Conservation (phyloP, 2,329 filamentous ascomycete species). For the Talaromyces sp. region DNA sequence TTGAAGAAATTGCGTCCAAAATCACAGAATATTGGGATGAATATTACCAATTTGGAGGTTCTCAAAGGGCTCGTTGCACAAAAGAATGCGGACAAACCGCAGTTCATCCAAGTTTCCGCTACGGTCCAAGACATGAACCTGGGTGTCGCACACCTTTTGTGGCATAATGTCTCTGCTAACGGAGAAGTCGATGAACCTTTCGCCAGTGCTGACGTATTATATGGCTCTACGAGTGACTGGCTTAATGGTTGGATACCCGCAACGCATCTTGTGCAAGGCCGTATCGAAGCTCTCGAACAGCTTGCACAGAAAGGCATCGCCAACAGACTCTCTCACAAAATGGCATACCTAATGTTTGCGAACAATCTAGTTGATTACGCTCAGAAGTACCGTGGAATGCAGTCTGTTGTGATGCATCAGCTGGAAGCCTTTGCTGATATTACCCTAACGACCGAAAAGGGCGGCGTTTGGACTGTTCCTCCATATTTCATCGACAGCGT, state of each 20-base stretch:
- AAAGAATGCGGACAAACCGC: conserved; percentile 10
- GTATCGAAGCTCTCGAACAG: conserved; percentile 29
- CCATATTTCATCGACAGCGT: conserved; percentile 40
- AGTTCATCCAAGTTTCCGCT: conserved; percentile 36
- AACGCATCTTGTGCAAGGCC: conserved; percentile 27
- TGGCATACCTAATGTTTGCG: conserved; percentile 32
- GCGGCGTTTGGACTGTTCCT: conserved; percentile 22
- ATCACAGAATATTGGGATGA: conserved; percentile 21
- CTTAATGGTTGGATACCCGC: conserved; percentile 27
- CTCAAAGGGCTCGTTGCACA: conserved; percentile 54
- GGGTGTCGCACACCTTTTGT: conserved; percentile 21
- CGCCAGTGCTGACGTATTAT: conserved; percentile 25
- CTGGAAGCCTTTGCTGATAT: conserved; percentile 31
- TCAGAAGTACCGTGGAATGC: conserved; percentile 25
- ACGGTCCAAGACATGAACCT: conserved; percentile 36
- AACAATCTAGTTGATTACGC: conserved; percentile 25
- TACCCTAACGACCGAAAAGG: conserved; percentile 21
- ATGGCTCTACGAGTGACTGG: conserved; percentile 27
- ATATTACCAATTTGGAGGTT: conserved; percentile 26
- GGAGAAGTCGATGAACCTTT: conserved; percentile 28
- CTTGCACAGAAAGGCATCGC: conserved; percentile 28
- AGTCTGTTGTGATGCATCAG: conserved; percentile 24
- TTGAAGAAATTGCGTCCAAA: conserved; percentile 21
- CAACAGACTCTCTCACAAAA: conserved; percentile 25
- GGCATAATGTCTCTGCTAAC: conserved; percentile 28